Base-by-base conservation (phyloP, 2,329 filamentous ascomycete genomes). In the Phoma sp. region DNA sequence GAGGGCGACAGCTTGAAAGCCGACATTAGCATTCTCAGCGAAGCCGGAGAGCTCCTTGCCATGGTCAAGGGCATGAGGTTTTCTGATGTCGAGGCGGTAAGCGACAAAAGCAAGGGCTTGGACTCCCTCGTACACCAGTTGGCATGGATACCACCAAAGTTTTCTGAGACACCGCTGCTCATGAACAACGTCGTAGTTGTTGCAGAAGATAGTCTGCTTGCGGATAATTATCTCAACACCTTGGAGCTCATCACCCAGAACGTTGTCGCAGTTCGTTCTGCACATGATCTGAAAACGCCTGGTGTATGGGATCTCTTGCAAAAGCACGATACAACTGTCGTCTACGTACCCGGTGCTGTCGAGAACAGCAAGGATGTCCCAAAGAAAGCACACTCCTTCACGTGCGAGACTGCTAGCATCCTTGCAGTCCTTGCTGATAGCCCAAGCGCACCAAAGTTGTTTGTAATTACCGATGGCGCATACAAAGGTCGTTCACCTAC, bases 51-150 rank as follows among this genome's bases (percentile, higher is more conserved):
- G 1, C 47, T 71, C 3, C 47, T 78, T 1, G 66, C 66, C 1
- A 69, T 69, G 45, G 64, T 79, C 33, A 56, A 59, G 13, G 63
- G 61, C 0, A 77, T 79, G 73, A 61, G 66, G 3, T 78, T 78
- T 49, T 70, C 77, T 4, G 74, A 75, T 39, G 66, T 79, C n/a
- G 76, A 78, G 44, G 73, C 67, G 4, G 62, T 62, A 0, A 50
- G 47, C 3, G 67, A 60, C 39, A 62, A 61, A 7, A 68, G 60
- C 29, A 53, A 18, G 22, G 47, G 58, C 13, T 50, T 72, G 1
- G 68, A 72, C 8, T 64, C 69, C 18, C 60, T 78, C 0, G 72
- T 76, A 7, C 74, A 78, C 55, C 65, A 66, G 11, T 39, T 78
- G 4, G 67, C 72, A 6, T 79, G 77, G 77, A 60, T 74, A 4